A percentile compares a stretch with the other conserved stretches of the same genome.
phyloP scores from a whole-genome alignment of 352 stramenopile genomes.

The Phytopythium helicoides region DNA sequence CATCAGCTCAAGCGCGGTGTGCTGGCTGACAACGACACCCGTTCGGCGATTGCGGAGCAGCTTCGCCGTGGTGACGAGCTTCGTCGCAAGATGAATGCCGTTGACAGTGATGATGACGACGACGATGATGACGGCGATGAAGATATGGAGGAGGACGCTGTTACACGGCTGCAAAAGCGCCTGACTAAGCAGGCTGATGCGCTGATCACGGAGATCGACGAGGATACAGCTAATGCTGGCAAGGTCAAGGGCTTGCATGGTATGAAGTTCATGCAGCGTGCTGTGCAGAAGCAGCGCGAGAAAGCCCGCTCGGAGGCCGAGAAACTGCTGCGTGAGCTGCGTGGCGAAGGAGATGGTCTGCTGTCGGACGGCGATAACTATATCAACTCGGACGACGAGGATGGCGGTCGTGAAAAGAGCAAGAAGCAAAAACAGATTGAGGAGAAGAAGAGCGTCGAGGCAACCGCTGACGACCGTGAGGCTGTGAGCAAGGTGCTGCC shows the following conservation, averaged over 20 bases:
- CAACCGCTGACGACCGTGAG: constrained; percentile 50
- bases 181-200: constrained; percentile 70
- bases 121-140: constrained; percentile 46
- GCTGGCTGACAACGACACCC: constrained; percentile 90
- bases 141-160: constrained; percentile 40
- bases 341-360: constrained; percentile 72
- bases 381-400: constrained; percentile 43
- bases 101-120: constrained; percentile 61
- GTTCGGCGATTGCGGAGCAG: constrained; percentile 87
- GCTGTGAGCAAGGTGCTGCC: constrained; percentile 52
- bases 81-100: constrained; percentile 89
- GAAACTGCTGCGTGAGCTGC: constrained; percentile 92
- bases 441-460: constrained; percentile 42
- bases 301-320: constrained; percentile 91
- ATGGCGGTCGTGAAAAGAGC: constrained; percentile 12
- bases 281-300: constrained; percentile 94
- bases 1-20: constrained; percentile 92
- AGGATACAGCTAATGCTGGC: constrained; percentile 39
- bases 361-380: constrained; percentile 58
- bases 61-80: constrained; percentile 92
- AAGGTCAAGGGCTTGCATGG: constrained; percentile 89
- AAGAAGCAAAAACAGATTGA: constrained; percentile 24
- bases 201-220: constrained; percentile 74
- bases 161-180: constrained; percentile 54
- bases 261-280: constrained; percentile 98